A percentile compares a stretch with the other conserved stretches of the same genome.
Conservation (phyloP, 2,329 filamentous ascomycete species). For the Cordyceps militaris region DNA sequence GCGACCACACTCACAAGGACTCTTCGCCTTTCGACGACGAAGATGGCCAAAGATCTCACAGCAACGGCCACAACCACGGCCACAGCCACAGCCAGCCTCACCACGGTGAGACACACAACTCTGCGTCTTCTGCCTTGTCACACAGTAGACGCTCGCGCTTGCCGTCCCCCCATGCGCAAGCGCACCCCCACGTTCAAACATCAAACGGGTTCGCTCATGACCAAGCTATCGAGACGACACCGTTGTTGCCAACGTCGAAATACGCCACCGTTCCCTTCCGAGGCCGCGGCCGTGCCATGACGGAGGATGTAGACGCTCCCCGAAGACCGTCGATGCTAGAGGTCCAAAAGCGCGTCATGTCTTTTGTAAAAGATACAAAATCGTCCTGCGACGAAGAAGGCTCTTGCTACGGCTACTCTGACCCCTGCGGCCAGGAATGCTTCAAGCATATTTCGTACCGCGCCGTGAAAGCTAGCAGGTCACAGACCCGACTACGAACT, state of each 20-base stretch:
- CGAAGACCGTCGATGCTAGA: slow-evolving; percentile 48
- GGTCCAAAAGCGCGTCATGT: slow-evolving; percentile 51
- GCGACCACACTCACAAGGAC: slow-evolving; percentile 65
- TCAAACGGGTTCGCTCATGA: slow-evolving; percentile 17
- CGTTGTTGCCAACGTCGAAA: slow-evolving; percentile 34
- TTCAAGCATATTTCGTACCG: slow-evolving; percentile 49
- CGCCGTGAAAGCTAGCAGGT: slow-evolving; percentile 24
- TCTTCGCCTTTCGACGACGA: slow-evolving; percentile 26
- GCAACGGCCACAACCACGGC: not conserved
- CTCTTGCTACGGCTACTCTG: slow-evolving; percentile 57
- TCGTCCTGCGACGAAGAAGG: slow-evolving; percentile 53
- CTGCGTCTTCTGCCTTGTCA: not conserved
- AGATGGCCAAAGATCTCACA: not conserved
- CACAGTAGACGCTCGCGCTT: slow-evolving; percentile 22
- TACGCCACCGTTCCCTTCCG: slow-evolving; percentile 18
- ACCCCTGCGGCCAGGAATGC: slow-evolving; percentile 59
- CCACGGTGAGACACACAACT: not conserved
- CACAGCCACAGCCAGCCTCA: not conserved
- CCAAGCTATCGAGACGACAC: slow-evolving; percentile 38
- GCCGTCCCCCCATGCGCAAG: slow-evolving; percentile 18
- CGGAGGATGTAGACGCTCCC: slow-evolving; percentile 23
- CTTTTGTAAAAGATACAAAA: slow-evolving; percentile 60
- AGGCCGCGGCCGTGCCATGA: slow-evolving; percentile 19
- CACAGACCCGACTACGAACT: slow-evolving; percentile 34
- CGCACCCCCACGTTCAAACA: slow-evolving; percentile 16